Percentiles rank a stretch among this genome's conserved stretches.
These are phyloP conservation scores for Terana coerulea DNA, from an alignment of 768 basidiomycete genomes.

Conservation along the genomic window DNA sequence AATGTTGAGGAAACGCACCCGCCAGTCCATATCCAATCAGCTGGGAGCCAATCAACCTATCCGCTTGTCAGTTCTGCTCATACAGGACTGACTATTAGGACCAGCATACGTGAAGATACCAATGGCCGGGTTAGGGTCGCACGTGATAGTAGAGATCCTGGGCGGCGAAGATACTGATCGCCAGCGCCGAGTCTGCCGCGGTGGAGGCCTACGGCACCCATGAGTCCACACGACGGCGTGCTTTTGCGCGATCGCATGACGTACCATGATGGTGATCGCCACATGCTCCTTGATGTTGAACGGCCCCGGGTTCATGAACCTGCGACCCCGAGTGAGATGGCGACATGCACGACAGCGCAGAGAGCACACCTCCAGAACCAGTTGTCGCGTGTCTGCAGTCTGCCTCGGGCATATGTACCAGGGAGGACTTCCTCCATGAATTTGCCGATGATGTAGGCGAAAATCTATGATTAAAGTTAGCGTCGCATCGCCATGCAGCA, in stretches of 20 bases:
- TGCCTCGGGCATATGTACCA: constrained; percentile 12
- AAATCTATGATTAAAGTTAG: constrained; percentile 12
- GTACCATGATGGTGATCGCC: constrained; percentile 26
- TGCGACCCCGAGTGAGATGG: background rate
- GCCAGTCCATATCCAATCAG: constrained; percentile 28
- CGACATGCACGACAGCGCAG: background rate
- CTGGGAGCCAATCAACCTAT: constrained; percentile 25
- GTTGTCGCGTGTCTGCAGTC: constrained; percentile 24
- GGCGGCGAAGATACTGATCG: constrained; percentile 23
- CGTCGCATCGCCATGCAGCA: background rate
- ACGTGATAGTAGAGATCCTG: constrained; percentile 34
- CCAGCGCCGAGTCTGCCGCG: constrained; percentile 23
- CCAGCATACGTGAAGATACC: constrained; percentile 30
- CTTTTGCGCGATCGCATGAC: background rate
- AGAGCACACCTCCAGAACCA: constrained; percentile 19
- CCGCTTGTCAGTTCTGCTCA: background rate
- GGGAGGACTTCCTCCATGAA: constrained; percentile 23
- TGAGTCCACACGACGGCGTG: background rate
- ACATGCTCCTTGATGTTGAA: constrained; percentile 32
- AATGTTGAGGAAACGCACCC: too few relatives aligned
- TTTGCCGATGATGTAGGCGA: constrained; percentile 26
- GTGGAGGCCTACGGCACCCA: constrained; percentile 10
- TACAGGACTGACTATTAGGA: background rate
- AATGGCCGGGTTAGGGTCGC: constrained; percentile 21
- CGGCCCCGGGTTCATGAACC: constrained; percentile 25